A percentile compares a stretch with the other conserved stretches of the same genome.
phyloP scores from a whole-genome alignment of 2,329 filamentous ascomycete species.

The Arthroderma sp. region DNA sequence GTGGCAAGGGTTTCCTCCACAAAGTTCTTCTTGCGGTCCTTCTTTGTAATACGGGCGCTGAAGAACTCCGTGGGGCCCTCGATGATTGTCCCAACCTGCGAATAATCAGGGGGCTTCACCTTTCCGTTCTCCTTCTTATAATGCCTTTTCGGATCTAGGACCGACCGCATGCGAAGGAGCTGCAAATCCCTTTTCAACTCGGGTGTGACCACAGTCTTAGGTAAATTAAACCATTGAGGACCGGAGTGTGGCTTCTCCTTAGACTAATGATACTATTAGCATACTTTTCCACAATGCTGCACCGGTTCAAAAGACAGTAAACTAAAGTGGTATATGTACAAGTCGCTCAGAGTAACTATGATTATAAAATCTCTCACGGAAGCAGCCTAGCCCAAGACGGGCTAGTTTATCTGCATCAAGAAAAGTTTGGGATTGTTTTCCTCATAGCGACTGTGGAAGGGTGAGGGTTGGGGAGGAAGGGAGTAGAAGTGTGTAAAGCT shows the following conservation, averaged over 20 bases:
- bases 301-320: slow-evolving; percentile 4
- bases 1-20: slow-evolving; percentile 68
- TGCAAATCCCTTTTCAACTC: slow-evolving; percentile 83
- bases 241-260: slow-evolving; percentile 57
- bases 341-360: slow-evolving; percentile 59
- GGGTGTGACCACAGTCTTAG: slow-evolving; percentile 68
- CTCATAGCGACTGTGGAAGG: slow-evolving; percentile 43
- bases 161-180: slow-evolving; percentile 73
- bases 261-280: slow-evolving; percentile 11
- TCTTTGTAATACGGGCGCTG: slow-evolving; percentile 66
- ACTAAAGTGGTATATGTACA: neutral
- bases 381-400: slow-evolving; percentile 70
- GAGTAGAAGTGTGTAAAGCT: slow-evolving; percentile 13
- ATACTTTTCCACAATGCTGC: slow-evolving; percentile 1
- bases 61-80: slow-evolving; percentile 82
- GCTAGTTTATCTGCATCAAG: slow-evolving; percentile 60
- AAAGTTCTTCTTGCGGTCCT: slow-evolving; percentile 75
- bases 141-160: slow-evolving; percentile 76
- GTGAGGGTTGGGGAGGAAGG: slow-evolving; percentile 5
- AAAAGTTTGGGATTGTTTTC: slow-evolving; percentile 57
- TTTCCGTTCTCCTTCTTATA: slow-evolving; percentile 78
- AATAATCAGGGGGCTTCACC: slow-evolving; percentile 62
- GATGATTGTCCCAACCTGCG: slow-evolving; percentile 76
- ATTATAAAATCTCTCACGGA: slow-evolving; percentile 51
- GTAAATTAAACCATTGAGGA: slow-evolving; percentile 74